Conservation (phyloP, 176 grass and related monocot species). For the Tillandsia leiboldiana region DNA sequence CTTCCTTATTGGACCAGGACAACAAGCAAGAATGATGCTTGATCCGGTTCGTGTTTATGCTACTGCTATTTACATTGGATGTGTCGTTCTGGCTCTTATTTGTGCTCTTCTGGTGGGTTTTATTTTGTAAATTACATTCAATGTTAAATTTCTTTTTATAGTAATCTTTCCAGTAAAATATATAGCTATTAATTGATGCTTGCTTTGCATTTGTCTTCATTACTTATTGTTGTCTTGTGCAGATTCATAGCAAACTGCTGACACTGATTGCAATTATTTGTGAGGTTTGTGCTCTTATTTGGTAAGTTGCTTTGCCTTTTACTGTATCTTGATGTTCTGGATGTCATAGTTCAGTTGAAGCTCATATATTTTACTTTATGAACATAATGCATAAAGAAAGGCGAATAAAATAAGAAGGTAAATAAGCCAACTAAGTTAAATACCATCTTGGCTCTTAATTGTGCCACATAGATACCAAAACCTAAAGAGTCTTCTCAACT, state of each 20-base stretch:
- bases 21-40: conserved; percentile 87
- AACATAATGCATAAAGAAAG: background rate
- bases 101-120: conserved; percentile 72
- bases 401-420: background rate
- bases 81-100: conserved; percentile 66
- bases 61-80: conserved; percentile 64
- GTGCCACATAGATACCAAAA: too few relatives aligned
- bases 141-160: background rate
- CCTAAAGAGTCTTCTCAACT: too few relatives aligned
- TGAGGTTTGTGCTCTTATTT: conserved; percentile 76
- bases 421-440: background rate
- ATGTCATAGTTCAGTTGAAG: background rate
- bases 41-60: conserved; percentile 64
- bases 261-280: conserved; percentile 67
- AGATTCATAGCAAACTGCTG: conserved; percentile 84
- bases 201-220: background rate
- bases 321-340: background rate
- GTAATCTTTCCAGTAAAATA: background rate
- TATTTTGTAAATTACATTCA: conserved; percentile 9
- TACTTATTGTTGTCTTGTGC: conserved; percentile 20
- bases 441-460: too few relatives aligned
- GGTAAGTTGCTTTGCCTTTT: conserved; percentile 36
- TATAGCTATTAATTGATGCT: background rate
- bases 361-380: background rate
- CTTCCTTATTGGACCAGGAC: conserved; percentile 61